Evolutionary conservation across 1,284 basidiomycete species (phyloP), one percentile per base, ranked within the genome.

Genomic region (Leccinum pachyderme): DNA sequence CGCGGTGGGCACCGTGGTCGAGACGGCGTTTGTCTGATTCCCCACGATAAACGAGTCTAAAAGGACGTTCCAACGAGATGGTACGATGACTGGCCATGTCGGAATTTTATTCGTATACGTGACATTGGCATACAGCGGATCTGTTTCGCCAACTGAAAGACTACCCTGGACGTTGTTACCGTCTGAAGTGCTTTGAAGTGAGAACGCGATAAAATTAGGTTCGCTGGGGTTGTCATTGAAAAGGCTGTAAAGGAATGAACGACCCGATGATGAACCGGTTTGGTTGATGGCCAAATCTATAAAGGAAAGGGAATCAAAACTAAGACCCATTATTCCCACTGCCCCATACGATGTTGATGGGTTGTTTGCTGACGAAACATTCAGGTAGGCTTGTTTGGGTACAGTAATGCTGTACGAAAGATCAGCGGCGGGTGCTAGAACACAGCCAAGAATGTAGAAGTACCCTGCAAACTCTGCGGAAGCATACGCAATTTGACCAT

Each of bases 171-270:
- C 75, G 41, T 80, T 79, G 57, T 79, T 78, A 1, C 70, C 63
- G 45, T 87, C 78, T 7, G 75, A 73, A 45, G 75, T 79, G 48
- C 88, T 74, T 63, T 88, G 81, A 31, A 92, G 73, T 1, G 85
- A 77, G 64, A 92, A 87, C 0, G 88, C 81, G 61, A 92, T 86
- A 67, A 84, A 92, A 65, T 92, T 92, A 47, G 86, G 86, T 63
- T 89, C 81, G 12, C 64, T 70, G 2, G 82, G 80, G 68, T 91
- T 85, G 60, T 81, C 77, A 29, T 76, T 71, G 69, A 92, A 92
- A 45, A 89, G 73, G 63, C 89, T 92, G 73, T 83, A 87, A 13
- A 92, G 77, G 41, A 92, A 64, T 57, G 81, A 85, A 46, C 86
- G 81, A 35, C 89, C 89, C 6, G 79, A 75, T 3, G 79, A 76